Conservation (phyloP, 106 monocot genomes). For the Dioscorea zingiberensis region DNA sequence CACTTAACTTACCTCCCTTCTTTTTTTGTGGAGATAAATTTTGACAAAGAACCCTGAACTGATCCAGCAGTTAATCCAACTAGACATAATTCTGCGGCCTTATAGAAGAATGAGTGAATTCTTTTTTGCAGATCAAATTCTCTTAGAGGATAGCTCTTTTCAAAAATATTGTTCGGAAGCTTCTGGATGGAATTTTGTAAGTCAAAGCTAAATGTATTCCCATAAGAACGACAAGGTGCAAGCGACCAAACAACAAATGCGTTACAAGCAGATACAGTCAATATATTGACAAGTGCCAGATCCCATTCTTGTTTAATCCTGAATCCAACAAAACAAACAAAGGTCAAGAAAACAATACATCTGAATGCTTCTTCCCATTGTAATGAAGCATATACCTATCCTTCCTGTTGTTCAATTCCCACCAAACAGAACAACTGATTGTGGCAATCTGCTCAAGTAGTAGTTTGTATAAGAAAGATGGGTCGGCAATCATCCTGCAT, state of each 20-base stretch:
- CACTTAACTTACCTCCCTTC: conserved; percentile 34
- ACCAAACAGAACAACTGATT: conserved; percentile 63
- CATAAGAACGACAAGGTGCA: conserved; percentile 95
- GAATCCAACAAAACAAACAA: conserved; percentile 1
- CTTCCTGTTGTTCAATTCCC: conserved; percentile 90
- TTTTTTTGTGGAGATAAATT: conserved; percentile 47
- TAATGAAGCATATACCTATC: conserved; percentile 50
- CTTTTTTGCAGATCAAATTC: conserved; percentile 93
- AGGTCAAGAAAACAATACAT: neutral
- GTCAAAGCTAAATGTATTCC: conserved; percentile 81
- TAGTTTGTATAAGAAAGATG: conserved; percentile 84
- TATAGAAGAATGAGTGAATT: conserved; percentile 78
- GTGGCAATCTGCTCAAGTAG: conserved; percentile 68
- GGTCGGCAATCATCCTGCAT: conserved; percentile 91
- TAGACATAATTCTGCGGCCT: conserved; percentile 70
- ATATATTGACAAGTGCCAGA: conserved; percentile 76
- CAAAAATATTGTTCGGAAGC: conserved; percentile 95
- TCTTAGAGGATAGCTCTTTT: conserved; percentile 80
- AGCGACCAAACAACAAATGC: conserved; percentile 88
- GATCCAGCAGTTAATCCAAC: conserved; percentile 67
- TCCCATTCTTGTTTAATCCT: conserved; percentile 98
- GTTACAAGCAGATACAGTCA: conserved; percentile 83
- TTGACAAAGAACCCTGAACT: conserved; percentile 72
- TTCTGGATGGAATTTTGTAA: conserved; percentile 93
- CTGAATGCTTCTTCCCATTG: neutral